Percentiles rank a stretch among this genome's conserved stretches.
These are phyloP conservation scores for Colletotrichum tanaceti DNA, from an alignment of 2,329 filamentous ascomycete species.

Conservation along the genomic window DNA sequence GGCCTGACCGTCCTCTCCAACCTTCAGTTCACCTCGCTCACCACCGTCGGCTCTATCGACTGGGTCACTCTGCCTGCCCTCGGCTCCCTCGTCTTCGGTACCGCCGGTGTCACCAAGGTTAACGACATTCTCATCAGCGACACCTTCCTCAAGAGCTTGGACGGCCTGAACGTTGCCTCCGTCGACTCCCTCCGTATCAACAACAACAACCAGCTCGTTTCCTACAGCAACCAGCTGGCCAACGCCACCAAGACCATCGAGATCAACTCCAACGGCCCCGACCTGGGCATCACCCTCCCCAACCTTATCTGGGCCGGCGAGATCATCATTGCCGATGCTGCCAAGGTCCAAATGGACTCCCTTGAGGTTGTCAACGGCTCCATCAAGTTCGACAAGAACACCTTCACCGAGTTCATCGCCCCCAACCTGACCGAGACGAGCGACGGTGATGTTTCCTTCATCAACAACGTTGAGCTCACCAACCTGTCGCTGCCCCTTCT, in stretches of 20 bases:
- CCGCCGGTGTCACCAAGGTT: constrained; percentile 72
- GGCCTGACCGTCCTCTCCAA: constrained; percentile 76
- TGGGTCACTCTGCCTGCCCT: constrained; percentile 78
- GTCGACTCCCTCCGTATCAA: constrained; percentile 82
- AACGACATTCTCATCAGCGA: constrained; percentile 81
- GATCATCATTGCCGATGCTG: constrained; percentile 77
- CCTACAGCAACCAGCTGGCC: constrained; percentile 80
- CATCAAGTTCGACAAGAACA: constrained; percentile 86
- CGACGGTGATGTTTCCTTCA: constrained; percentile 69
- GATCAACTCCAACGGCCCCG: constrained; percentile 83
- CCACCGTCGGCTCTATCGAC: constrained; percentile 72
- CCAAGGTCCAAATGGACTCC: constrained; percentile 77
- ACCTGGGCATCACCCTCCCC: constrained; percentile 78
- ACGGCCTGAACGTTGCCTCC: constrained; percentile 82
- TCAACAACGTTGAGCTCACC: constrained; percentile 69
- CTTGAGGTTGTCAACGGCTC: constrained; percentile 80
- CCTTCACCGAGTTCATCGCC: constrained; percentile 69
- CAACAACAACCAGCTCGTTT: constrained; percentile 87
- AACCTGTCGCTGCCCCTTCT: constrained; percentile 83
- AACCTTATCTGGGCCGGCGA: constrained; percentile 73
- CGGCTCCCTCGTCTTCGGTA: constrained; percentile 62
- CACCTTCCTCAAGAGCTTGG: constrained; percentile 82
- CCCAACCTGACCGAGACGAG: constrained; percentile 78
- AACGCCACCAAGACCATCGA: constrained; percentile 78
- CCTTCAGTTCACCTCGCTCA: constrained; percentile 75